Evolutionary conservation across 345 rosid genomes (phyloP), one percentile per base, ranked within the genome.

Genomic region (Fremontodendron californicum): DNA sequence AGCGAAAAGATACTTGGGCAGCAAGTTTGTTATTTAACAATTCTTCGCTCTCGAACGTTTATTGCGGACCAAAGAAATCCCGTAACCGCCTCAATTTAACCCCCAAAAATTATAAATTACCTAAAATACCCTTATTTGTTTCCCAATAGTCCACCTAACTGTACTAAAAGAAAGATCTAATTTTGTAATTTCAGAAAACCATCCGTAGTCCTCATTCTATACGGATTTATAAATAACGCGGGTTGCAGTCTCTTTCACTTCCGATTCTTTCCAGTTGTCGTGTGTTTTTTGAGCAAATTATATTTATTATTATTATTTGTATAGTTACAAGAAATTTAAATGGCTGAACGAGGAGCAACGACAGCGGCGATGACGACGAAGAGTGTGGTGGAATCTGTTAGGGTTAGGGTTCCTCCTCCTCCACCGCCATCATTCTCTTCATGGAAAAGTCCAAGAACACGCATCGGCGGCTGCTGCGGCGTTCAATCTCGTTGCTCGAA

Each of bases 381-480:
- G 37, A 52, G 19, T 18, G 0, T 12, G 75, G 82, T 82, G 62
- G 85, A 82, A 52, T 77, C 75, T 63, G 23, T 45, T 25, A 6
- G 45, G 13, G 77, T 54, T 55, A 66, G 43, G 48, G 66, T 21
- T 77, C 78, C 74, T 6, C 15, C 60, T 27, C 45, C 23, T 5
- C 25, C 21, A 7, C 55, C 18, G 2, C 31, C 67, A 0, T 49
- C 67, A 8, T 8, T 69, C 16, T 23, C 71, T 1, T 68, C 79
- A 0, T 1, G 31, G 7, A 27, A 19, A 63, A 3, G 33, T 4
- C 21, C 15, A 23, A 23, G 9, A 21, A 15, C 39, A 62, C 27
- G 60, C 43, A 21, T 8, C 68, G 29, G 51, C 73, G 45, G 45
- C 3, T 6, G 13, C 0, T 35, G 43, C 81, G 2, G 68, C 15